phyloP scores from a whole-genome alignment of 306 rosid genomes.

The Lablab purpureus region DNA sequence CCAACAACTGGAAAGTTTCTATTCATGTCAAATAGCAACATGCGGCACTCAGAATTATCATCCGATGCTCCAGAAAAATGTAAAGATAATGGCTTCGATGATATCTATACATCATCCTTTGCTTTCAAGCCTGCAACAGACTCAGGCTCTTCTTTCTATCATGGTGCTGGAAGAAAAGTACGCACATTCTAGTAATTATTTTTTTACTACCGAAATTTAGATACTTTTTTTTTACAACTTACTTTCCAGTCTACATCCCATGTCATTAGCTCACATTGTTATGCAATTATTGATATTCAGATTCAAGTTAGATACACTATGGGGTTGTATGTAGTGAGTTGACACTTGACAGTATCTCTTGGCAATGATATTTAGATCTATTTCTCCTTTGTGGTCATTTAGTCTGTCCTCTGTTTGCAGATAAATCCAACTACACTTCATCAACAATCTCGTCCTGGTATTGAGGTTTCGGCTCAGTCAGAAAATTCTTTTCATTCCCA shows the following conservation, averaged over 20 bases:
- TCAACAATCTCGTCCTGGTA: conserved; percentile 63
- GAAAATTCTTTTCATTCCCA: conserved; percentile 65
- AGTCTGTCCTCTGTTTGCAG: conserved; percentile 54
- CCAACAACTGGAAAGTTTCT: conserved; percentile 93
- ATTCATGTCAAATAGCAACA: conserved; percentile 59
- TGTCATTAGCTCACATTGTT: not conserved
- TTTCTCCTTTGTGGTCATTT: conserved; percentile 42
- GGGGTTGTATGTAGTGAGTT: conserved; percentile 3
- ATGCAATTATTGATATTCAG: not conserved
- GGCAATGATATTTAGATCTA: conserved; percentile 17
- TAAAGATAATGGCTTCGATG: conserved; percentile 56
- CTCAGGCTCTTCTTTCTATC: conserved; percentile 63
- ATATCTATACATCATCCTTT: conserved; percentile 60
- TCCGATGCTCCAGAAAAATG: conserved; percentile 57
- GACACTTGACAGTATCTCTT: conserved; percentile 27
- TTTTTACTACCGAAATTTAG: conserved; percentile 19
- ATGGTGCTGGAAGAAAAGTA: conserved; percentile 74
- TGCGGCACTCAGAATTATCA: conserved; percentile 48
- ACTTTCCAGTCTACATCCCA: not conserved
- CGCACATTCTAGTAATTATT: conserved; percentile 30
- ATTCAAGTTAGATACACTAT: conserved; percentile 38
- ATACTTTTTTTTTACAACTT: not conserved
- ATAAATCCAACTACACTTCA: conserved; percentile 55
- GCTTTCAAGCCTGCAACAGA: conserved; percentile 79
- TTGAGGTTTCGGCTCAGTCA: conserved; percentile 67